Evolutionary conservation across 1,284 basidiomycete genomes (phyloP).

Genomic region (Microstroma glucosiphilum): DNA sequence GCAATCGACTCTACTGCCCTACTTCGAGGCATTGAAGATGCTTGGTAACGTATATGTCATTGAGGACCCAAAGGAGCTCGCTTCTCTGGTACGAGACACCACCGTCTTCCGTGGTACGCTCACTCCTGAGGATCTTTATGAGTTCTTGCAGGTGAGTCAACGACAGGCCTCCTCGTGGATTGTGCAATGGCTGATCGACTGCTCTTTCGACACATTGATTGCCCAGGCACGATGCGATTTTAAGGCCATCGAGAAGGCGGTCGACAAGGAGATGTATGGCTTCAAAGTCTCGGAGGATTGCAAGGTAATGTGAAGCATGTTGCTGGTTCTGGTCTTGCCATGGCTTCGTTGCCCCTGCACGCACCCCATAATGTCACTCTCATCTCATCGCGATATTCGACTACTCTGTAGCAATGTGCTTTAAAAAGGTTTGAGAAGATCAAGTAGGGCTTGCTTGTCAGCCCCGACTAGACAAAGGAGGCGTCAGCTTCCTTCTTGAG

Average conservation of each 20-base stretch:
- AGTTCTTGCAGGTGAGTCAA: conserved; percentile 21
- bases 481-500: too few relatives aligned
- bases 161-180: background rate
- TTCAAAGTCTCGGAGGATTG: conserved; percentile 47
- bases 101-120: conserved; percentile 79
- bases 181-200: background rate
- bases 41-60: conserved; percentile 86
- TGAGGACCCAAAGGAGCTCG: conserved; percentile 67
- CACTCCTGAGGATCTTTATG: conserved; percentile 67
- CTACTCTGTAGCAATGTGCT: too few relatives aligned
- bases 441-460: too few relatives aligned
- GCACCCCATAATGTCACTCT: too few relatives aligned
- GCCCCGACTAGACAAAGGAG: too few relatives aligned
- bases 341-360: too few relatives aligned
- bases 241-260: conserved; percentile 38
- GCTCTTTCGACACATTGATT: background rate
- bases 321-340: too few relatives aligned
- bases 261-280: conserved; percentile 49
- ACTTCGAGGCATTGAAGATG: conserved; percentile 92
- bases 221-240: conserved; percentile 37
- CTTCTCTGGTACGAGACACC: conserved; percentile 87
- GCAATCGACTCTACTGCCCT: conserved; percentile 64
- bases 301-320: conserved; percentile 17
- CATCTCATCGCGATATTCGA: too few relatives aligned
- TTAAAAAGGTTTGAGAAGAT: too few relatives aligned